phyloP scores from a whole-genome alignment of 106 monocot species.

The Cymbidium sinense region DNA sequence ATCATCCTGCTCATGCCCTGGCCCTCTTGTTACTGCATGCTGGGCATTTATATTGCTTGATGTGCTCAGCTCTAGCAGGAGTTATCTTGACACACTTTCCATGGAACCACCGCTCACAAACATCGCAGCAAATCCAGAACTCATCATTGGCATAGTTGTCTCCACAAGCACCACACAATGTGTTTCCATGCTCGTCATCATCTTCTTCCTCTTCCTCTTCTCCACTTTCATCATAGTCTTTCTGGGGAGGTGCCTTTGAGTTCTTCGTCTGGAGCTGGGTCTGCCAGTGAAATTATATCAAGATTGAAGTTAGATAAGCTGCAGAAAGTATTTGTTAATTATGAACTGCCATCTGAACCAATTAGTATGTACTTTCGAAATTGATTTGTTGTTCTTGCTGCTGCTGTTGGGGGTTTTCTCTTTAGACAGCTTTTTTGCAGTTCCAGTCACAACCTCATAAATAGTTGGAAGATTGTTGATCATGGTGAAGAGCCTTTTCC shows the following conservation, averaged over 20 bases:
- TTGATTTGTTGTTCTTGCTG: slow-evolving; percentile 21
- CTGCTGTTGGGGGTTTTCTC: slow-evolving; percentile 52
- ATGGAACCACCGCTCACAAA: slow-evolving; percentile 24
- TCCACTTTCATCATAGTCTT: slow-evolving; percentile 13
- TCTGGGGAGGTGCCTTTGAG: slow-evolving; percentile 13
- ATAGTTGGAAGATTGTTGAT: slow-evolving; percentile 67
- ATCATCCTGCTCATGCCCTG: slow-evolving; percentile 2
- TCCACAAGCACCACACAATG: slow-evolving; percentile 17
- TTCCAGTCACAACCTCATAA: slow-evolving; percentile 65
- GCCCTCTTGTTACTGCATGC: slow-evolving; percentile 23
- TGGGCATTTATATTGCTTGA: slow-evolving; percentile 25
- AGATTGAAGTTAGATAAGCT: too few relatives aligned
- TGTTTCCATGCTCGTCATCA: slow-evolving; percentile 17
- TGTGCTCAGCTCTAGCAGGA: slow-evolving; percentile 20
- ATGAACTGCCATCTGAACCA: too few relatives aligned
- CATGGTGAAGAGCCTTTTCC: slow-evolving; percentile 67
- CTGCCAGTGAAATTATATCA: background rate
- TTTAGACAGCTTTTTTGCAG: slow-evolving; percentile 44
- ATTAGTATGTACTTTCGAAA: slow-evolving; percentile 29
- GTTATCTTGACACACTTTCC: slow-evolving; percentile 26
- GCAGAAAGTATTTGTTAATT: too few relatives aligned
- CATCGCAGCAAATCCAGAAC: slow-evolving; percentile 26
- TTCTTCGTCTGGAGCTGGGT: slow-evolving; percentile 8
- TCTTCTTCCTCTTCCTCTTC: slow-evolving; percentile 15
- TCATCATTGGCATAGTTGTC: slow-evolving; percentile 19